Conservation (phyloP, 1,139 yeast species). For the Scheffersomyces titani region DNA sequence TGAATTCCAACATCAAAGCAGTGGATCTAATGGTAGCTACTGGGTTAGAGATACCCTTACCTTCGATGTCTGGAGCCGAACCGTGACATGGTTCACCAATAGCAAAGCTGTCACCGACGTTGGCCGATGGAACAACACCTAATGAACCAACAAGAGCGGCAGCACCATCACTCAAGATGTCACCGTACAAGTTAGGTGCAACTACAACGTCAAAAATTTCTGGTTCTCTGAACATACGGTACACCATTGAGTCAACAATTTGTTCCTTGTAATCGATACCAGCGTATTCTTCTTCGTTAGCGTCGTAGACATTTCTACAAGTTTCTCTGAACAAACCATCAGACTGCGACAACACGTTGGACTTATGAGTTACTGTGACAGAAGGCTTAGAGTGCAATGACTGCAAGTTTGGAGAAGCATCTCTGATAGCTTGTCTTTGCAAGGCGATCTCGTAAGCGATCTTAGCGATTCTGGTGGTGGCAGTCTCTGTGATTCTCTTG, state of each 20-base stretch:
- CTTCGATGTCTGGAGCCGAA: slow-evolving; percentile 97
- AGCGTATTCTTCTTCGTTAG: slow-evolving; percentile 57
- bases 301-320: slow-evolving; percentile 73
- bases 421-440: slow-evolving; percentile 83
- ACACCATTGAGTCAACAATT: slow-evolving; percentile 98
- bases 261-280: slow-evolving; percentile 80
- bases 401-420: slow-evolving; percentile 40
- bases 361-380: slow-evolving; percentile 93
- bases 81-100: slow-evolving; percentile 99
- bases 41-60: slow-evolving; percentile 93
- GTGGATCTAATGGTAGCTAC: slow-evolving; percentile 97
- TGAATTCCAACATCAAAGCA: slow-evolving; percentile 94
- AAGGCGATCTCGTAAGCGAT: slow-evolving; percentile 92
- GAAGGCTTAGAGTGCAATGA: slow-evolving; percentile 58
- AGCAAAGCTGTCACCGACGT: slow-evolving; percentile 93
- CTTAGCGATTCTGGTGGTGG: slow-evolving; percentile 82
- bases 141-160: slow-evolving; percentile 98
- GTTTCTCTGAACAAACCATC: slow-evolving; percentile 97
- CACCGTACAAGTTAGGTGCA: slow-evolving; percentile 98
- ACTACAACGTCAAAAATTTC: slow-evolving; percentile 96
- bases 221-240: slow-evolving; percentile 97
- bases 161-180: slow-evolving; percentile 96
- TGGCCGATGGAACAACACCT: slow-evolving; percentile 98
- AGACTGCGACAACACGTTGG: slow-evolving; percentile 87
- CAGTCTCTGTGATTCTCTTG: slow-evolving; percentile 89